A percentile compares a stretch with the other conserved stretches of the same genome.
Conservation (phyloP, 768 basidiomycete genomes). For the Termitomyces sp. region DNA sequence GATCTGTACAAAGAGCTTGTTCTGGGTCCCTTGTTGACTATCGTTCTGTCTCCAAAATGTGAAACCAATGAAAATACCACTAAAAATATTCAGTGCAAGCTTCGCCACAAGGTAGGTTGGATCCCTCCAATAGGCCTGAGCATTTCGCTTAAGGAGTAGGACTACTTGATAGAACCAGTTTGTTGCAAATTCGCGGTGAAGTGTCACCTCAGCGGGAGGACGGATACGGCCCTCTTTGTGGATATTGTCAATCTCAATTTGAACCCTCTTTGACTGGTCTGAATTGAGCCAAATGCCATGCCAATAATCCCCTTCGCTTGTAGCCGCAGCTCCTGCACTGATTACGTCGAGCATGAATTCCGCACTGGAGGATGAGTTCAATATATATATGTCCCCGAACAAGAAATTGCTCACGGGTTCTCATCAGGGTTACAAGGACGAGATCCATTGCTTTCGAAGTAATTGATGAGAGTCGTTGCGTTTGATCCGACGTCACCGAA, state of each 20-base stretch:
- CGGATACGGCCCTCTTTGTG: constrained; percentile 43
- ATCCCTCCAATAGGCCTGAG: constrained; percentile 48
- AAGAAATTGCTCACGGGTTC: constrained; percentile 58
- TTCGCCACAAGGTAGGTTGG: constrained; percentile 63
- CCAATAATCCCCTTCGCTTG: constrained; percentile 56
- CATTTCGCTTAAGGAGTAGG: constrained; percentile 42
- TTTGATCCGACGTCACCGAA: constrained; percentile 72
- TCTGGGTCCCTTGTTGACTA: constrained; percentile 56
- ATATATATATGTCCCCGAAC: too few species aligned
- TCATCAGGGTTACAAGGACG: constrained; percentile 56
- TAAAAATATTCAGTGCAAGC: constrained; percentile 47
- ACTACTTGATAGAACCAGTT: constrained; percentile 47
- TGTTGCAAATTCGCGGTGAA: constrained; percentile 47
- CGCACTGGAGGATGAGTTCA: constrained; percentile 32
- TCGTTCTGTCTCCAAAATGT: constrained; percentile 58
- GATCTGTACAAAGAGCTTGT: constrained; percentile 57
- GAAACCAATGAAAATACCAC: constrained; percentile 58
- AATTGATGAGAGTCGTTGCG: constrained; percentile 58
- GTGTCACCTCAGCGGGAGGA: constrained; percentile 30
- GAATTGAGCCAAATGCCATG: constrained; percentile 49
- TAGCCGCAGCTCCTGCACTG: constrained; percentile 67
- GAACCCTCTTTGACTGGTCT: constrained; percentile 33
- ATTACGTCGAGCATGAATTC: constrained; percentile 71
- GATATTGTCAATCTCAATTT: constrained; percentile 42
- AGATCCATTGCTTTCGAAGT: constrained; percentile 74